A percentile compares a stretch with the other conserved stretches of the same genome.
Conservation (phyloP, 2,329 filamentous ascomycete genomes). For the Sordariomycetes sp. region DNA sequence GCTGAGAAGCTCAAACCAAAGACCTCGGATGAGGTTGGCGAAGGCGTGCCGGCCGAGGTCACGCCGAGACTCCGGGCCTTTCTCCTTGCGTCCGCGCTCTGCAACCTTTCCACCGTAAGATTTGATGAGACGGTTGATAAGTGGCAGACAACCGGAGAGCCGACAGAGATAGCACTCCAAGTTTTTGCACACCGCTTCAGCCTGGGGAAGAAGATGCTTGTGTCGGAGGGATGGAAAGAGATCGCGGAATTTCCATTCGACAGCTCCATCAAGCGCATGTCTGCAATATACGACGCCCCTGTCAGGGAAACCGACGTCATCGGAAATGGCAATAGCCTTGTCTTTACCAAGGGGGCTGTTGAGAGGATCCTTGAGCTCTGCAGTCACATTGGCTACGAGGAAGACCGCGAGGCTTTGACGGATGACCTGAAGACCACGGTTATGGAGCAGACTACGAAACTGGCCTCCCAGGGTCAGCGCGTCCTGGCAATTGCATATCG, state of each 20-base stretch:
- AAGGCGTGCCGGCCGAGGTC: constrained; percentile 28
- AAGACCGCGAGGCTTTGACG: constrained; percentile 32
- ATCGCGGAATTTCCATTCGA: constrained; percentile 70
- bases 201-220: constrained; percentile 41
- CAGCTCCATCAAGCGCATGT: constrained; percentile 70
- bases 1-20: constrained; percentile 38
- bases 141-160: constrained; percentile 60
- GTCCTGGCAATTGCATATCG: constrained; percentile 63
- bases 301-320: constrained; percentile 24
- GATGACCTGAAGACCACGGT: constrained; percentile 38
- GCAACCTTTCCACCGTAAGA: constrained; percentile 52
- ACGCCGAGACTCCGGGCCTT: constrained; percentile 40
- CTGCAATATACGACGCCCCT: constrained; percentile 55
- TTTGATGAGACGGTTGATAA: constrained; percentile 40
- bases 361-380: constrained; percentile 51
- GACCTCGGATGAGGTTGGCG: constrained; percentile 18
- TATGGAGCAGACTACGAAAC: constrained; percentile 41
- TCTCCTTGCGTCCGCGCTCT: constrained; percentile 47
- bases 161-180: constrained; percentile 67
- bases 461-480: constrained; percentile 59
- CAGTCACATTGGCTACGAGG: constrained; percentile 31
- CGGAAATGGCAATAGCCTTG: constrained; percentile 31
- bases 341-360: constrained; percentile 54
- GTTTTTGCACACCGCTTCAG: constrained; percentile 63
- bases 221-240: constrained; percentile 46